These are phyloP conservation scores for Oenanthe javanica DNA, from an alignment of 140 eudicot genomes.

Conservation along the genomic window DNA sequence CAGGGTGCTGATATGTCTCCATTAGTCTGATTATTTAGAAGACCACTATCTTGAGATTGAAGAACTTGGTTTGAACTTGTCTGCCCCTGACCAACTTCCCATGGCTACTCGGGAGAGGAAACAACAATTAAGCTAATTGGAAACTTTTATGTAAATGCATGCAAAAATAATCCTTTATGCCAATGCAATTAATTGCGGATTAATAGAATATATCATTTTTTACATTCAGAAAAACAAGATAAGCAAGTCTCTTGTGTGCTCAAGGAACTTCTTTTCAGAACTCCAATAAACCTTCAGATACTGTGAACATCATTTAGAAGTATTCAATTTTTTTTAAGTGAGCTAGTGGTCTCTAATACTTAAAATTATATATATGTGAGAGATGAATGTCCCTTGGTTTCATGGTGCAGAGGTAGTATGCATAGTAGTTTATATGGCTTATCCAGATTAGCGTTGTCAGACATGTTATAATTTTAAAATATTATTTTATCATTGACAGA, in stretches of 20 bases:
- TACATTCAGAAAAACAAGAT: too few species aligned
- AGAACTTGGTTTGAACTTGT: slow-evolving; percentile 40
- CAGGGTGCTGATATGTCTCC: slow-evolving; percentile 49
- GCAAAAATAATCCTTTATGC: neutral
- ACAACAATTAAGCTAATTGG: neutral
- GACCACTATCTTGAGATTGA: slow-evolving; percentile 26
- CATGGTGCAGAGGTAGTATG: slow-evolving; percentile 20
- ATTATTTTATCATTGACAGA: too few species aligned
- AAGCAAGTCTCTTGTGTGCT: neutral
- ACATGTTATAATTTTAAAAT: too few species aligned
- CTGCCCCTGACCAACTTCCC: slow-evolving; percentile 59
- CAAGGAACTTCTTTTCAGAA: neutral
- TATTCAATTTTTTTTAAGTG: neutral
- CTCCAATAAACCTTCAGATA: neutral
- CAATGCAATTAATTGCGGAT: too few species aligned
- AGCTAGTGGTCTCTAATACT: neutral
- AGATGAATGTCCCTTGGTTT: slow-evolving; percentile 20
- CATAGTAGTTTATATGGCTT: too few species aligned
- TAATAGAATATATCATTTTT: too few species aligned
- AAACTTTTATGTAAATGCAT: neutral
- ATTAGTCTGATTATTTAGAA: slow-evolving; percentile 29
- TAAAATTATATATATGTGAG: too few species aligned
- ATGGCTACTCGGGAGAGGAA: slow-evolving; percentile 42
- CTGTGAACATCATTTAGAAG: neutral
- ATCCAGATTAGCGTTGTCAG: too few species aligned